Evolutionary conservation across 2,329 filamentous ascomycete species (phyloP), one percentile per base, ranked within the genome.

Genomic region (Gaeumannomyces tritici): DNA sequence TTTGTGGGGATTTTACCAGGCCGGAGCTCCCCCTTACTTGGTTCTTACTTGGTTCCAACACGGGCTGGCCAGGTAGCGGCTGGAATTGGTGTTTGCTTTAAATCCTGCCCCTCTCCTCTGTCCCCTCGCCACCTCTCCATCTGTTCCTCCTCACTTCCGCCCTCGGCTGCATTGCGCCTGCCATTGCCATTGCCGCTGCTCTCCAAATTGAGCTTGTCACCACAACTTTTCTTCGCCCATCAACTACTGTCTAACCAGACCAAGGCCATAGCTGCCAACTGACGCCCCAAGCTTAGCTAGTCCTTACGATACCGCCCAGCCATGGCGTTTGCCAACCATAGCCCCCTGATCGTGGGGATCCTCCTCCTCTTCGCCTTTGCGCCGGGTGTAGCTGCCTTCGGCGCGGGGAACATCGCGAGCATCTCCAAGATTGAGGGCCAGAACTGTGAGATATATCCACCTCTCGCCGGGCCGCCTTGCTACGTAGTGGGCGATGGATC

Each of bases 341-440:
- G 77, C 68, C 77, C 79, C 70, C 73, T 83, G 69, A 70, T 85
- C 64, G 70, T 85, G 73, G 82, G 80, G 69, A 70, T 87, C 67
- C 73, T 83, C 62, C 71, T 91, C 67, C 76, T 93, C 67, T 78
- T 92, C 68, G 76, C 84, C 67, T 84, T 91, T 70, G 84, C 87
- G 62, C 80, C 80, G 64, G 89, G 89, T 24, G 83, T 85, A 47
- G 80, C 88, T 67, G 91, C 90, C 62, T 96, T 96, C 72, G 91
- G 91, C 67, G 91, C 91, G 69, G 92, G 92, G 65, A 96, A 96
- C 75, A 95, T 96, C 73, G 90, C 89, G 55, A 86, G 88, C 63
- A 83, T 91, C 64, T 89, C 90, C 71, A 88, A 87, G 72, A 82
- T 96, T 61, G 90, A 95, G 74, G 91, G 91, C 67, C 83, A 90